Percentiles rank a stretch among this genome's conserved stretches.
These are phyloP conservation scores for Phytopythium mirpurense DNA, from an alignment of 352 stramenopile species.

Conservation along the genomic window DNA sequence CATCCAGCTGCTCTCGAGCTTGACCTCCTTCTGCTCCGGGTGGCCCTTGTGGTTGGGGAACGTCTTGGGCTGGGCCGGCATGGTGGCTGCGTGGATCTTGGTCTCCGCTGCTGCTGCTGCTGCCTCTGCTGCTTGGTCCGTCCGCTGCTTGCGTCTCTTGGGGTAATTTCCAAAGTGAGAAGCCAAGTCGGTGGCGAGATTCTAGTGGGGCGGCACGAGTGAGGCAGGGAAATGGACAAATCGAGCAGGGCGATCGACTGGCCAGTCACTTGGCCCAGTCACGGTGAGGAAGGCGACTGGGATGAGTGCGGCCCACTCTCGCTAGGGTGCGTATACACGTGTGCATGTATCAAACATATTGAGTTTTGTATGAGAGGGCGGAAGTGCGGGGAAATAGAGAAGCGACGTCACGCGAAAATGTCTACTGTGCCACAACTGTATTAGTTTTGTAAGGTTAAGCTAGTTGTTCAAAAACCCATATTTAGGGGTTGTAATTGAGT, in stretches of 20 bases:
- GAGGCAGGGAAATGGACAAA: not conserved
- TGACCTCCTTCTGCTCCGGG: conserved; percentile 29
- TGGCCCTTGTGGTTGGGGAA: conserved; percentile 39
- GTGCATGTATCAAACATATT: not conserved
- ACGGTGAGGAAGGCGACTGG: not conserved
- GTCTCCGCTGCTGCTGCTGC: not conserved
- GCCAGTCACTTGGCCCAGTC: conserved; percentile 8
- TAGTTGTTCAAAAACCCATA: no score
- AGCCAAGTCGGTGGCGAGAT: not conserved
- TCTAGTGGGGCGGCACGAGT: not conserved
- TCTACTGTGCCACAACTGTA: no score
- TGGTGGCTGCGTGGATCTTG: conserved; percentile 9
- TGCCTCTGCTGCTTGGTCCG: not conserved
- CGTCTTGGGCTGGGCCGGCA: conserved; percentile 15
- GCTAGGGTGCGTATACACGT: not conserved
- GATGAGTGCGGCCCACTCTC: conserved; percentile 11
- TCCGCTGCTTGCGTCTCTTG: conserved; percentile 23
- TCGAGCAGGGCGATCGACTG: no score
- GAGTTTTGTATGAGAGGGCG: not conserved
- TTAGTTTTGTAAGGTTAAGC: no score
- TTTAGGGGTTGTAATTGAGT: no score
- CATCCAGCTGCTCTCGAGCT: conserved; percentile 61
- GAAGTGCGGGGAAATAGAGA: not conserved
- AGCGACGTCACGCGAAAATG: no score
- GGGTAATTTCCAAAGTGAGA: conserved; percentile 26